phyloP scores from a whole-genome alignment of 768 basidiomycete species.

The Tulasnella sp. region DNA sequence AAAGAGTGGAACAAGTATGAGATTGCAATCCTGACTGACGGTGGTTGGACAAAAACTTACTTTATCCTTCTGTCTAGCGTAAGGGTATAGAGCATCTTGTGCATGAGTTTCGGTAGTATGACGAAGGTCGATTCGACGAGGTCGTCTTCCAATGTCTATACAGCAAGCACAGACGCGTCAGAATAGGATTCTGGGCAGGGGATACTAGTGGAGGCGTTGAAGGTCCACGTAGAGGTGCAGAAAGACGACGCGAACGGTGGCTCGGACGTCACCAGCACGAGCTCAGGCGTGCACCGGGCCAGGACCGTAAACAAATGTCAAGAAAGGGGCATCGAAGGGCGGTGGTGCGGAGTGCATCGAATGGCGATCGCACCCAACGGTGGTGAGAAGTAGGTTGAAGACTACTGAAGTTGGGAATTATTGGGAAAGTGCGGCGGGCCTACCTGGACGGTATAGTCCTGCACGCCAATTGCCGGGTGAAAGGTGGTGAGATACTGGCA shows the following conservation, averaged over 20 bases:
- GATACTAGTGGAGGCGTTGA: background rate
- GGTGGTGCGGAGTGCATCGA: background rate
- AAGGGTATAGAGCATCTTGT: slow-evolving; percentile 14
- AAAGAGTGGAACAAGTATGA: background rate
- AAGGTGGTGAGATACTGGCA: slow-evolving; percentile 14
- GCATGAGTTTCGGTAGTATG: slow-evolving; percentile 14
- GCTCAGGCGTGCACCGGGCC: background rate
- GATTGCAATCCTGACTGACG: too few relatives aligned
- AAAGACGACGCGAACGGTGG: background rate
- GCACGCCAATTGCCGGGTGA: slow-evolving; percentile 9
- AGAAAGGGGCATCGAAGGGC: slow-evolving; percentile 4
- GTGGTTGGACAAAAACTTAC: slow-evolving; percentile 4
- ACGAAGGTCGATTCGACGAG: slow-evolving; percentile 9
- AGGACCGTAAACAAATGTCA: slow-evolving; percentile 11
- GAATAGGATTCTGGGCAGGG: background rate
- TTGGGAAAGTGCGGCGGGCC: background rate
- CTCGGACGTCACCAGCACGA: background rate
- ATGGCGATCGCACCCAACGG: background rate
- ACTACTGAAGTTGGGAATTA: background rate
- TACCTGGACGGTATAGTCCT: slow-evolving; percentile 14
- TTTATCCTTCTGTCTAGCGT: slow-evolving; percentile 17
- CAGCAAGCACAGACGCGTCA: slow-evolving; percentile 6
- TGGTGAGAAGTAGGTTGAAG: background rate
- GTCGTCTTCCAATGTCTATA: slow-evolving; percentile 17
- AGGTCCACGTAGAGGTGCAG: slow-evolving; percentile 8